Conservation (phyloP, 2,329 filamentous ascomycete species). For the Epichloe festucae region DNA sequence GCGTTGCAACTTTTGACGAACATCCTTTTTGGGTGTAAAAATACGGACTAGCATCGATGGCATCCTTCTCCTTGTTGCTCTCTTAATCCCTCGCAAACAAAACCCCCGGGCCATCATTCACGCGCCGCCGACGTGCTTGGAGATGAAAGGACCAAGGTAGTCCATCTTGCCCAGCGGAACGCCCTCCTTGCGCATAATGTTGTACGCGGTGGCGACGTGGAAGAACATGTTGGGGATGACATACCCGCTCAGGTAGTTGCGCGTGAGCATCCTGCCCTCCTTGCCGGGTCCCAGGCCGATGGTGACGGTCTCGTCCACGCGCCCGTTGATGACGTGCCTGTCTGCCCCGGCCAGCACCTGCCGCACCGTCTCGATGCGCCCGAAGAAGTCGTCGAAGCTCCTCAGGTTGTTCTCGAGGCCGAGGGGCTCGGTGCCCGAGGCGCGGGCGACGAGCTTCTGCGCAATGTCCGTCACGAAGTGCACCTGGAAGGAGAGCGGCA, state of each 20-base stretch:
- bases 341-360: slow-evolving; percentile 20
- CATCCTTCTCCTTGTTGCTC: too few species aligned
- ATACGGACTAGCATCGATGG: too few species aligned
- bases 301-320: slow-evolving; percentile 15
- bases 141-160: slow-evolving; percentile 29
- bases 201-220: slow-evolving; percentile 46
- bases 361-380: slow-evolving; percentile 20
- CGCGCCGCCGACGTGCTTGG: neutral
- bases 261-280: slow-evolving; percentile 12
- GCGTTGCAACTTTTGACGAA: too few species aligned
- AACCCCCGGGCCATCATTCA: too few species aligned
- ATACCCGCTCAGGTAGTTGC: slow-evolving; percentile 34
- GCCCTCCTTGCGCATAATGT: slow-evolving; percentile 46
- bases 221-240: slow-evolving; percentile 51
- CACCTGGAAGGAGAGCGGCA: slow-evolving; percentile 29
- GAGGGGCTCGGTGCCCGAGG: slow-evolving; percentile 19
- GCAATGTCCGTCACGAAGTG: slow-evolving; percentile 17
- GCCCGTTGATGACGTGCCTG: slow-evolving; percentile 20
- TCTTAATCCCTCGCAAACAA: too few species aligned
- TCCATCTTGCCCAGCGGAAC: slow-evolving; percentile 49
- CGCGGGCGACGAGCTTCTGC: slow-evolving; percentile 21
- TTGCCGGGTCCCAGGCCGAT: slow-evolving; percentile 19
- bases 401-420: slow-evolving; percentile 16
- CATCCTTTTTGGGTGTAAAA: too few species aligned
- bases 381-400: slow-evolving; percentile 22